A percentile compares a stretch with the other conserved stretches of the same genome.
These are phyloP conservation scores for Novakomyces olei DNA, from an alignment of 805 yeast genomes.

Conservation along the genomic window DNA sequence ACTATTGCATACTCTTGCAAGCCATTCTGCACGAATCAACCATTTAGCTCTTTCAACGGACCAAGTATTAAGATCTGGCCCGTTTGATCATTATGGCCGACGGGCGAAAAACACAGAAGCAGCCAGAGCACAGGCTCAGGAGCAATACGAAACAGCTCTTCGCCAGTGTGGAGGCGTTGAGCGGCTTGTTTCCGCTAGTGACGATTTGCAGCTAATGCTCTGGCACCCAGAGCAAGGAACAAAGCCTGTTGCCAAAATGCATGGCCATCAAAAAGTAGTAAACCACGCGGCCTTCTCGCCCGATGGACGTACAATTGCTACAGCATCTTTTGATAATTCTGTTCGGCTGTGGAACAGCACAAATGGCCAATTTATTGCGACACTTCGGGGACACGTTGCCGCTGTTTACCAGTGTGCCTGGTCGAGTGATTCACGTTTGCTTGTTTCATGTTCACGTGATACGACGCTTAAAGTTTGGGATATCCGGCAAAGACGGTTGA, in stretches of 20 bases:
- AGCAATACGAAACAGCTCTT: slow-evolving; percentile 41
- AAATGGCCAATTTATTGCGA: slow-evolving; percentile 70
- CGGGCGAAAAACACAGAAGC: slow-evolving; percentile 20
- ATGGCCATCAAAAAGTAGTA: slow-evolving; percentile 92
- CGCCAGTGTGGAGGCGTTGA: slow-evolving; percentile 39
- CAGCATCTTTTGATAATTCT: slow-evolving; percentile 88
- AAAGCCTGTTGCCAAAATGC: slow-evolving; percentile 82
- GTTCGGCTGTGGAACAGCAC: slow-evolving; percentile 92
- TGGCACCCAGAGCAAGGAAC: slow-evolving; percentile 60
- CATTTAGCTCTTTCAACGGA: slow-evolving; percentile 85
- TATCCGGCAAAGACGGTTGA: slow-evolving; percentile 58
- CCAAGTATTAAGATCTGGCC: slow-evolving; percentile 65
- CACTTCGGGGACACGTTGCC: slow-evolving; percentile 92
- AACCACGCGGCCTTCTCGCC: slow-evolving; percentile 93
- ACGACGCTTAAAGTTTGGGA: slow-evolving; percentile 96
- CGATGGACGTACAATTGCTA: slow-evolving; percentile 73
- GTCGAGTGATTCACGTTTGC: slow-evolving; percentile 80
- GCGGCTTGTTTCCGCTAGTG: slow-evolving; percentile 81
- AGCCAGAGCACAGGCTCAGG: slow-evolving; percentile 26
- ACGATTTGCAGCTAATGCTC: slow-evolving; percentile 90
- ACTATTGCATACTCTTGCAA: slow-evolving; percentile 52
- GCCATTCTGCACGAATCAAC: slow-evolving; percentile 97
- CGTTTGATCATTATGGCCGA: slow-evolving; percentile 41
- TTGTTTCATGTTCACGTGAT: slow-evolving; percentile 84
- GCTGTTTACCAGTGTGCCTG: slow-evolving; percentile 95